Base-by-base conservation (phyloP, 768 basidiomycete genomes). In the Rubroboletus pulcherrimus region DNA sequence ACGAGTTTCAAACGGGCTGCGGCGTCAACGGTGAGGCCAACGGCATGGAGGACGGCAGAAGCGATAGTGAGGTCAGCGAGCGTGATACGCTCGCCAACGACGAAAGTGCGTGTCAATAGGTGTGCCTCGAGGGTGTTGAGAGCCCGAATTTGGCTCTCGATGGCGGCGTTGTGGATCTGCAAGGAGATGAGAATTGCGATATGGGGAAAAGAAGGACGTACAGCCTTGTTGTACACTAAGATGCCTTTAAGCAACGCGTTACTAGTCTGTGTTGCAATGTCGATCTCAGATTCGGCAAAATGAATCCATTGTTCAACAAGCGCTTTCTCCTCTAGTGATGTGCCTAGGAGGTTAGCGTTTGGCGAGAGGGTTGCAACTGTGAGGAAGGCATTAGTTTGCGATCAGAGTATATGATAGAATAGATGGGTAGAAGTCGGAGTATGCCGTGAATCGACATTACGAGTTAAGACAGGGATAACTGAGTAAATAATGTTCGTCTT, bases 31-130 rank as follows among this genome's bases (percentile, higher is more conserved):
- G 81, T 82, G 61, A 75, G n/a, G 24, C 64, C 51, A 66, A 82
- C 81, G 3, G 80, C 79, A 58, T 77, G 77, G 60, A 78, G 77
- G 58, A 93, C 69, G 67, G 81, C 60, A 50, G 78, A 71, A 37
- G 89, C 91, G 61, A 91, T 63, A 67, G 72, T 70, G 73, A 99
- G 71, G 66, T 99, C 97, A 60, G 94, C 97, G 45, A 96, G 80
- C 58, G 93, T 92, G 79, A 98, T 89, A 67, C 96, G 91, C 71
- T 99, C 92, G 61, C 86, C 87, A 53, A 93, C 93, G 66, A 98
- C 82, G 82, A 85, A 98, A 44, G 96, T 99, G 67, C 82, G 84
- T 54, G 83, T 78, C 47, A 78, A 69, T 64, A 99, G 84, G 77
- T 90, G 81, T 34, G 74, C 71, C 61, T 99, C 83, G 54, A 98